These are phyloP conservation scores for Canna indica DNA, from an alignment of 176 grass and related monocot species.

Conservation along the genomic window DNA sequence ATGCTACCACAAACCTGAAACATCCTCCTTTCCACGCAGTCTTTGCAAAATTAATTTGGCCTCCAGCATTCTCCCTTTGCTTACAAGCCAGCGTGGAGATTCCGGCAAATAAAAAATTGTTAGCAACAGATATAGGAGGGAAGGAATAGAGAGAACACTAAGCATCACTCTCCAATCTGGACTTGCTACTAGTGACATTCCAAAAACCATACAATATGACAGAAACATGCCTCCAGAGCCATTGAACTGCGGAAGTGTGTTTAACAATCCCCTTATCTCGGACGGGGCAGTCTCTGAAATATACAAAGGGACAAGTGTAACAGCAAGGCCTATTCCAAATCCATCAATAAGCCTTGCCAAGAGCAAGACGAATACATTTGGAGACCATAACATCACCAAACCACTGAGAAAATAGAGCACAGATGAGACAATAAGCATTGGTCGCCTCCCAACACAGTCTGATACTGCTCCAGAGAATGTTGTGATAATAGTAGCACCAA, in stretches of 20 bases:
- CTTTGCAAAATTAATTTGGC: slow-evolving; percentile 74
- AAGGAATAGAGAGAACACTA: slow-evolving; percentile 66
- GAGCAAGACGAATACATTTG: slow-evolving; percentile 74
- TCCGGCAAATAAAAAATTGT: slow-evolving; percentile 75
- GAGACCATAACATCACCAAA: slow-evolving; percentile 77
- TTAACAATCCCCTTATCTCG: slow-evolving; percentile 69
- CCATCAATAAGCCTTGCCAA: slow-evolving; percentile 71
- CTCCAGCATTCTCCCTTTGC: slow-evolving; percentile 78
- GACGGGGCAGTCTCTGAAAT: slow-evolving; percentile 90
- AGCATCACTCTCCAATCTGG: slow-evolving; percentile 95
- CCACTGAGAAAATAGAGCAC: slow-evolving; percentile 61
- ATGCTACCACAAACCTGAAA: slow-evolving; percentile 56
- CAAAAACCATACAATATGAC: slow-evolving; percentile 89
- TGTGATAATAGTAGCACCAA: slow-evolving; percentile 81
- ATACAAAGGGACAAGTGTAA: slow-evolving; percentile 79
- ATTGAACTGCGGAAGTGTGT: slow-evolving; percentile 81
- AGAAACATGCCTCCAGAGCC: slow-evolving; percentile 81
- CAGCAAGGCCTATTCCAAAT: slow-evolving; percentile 71
- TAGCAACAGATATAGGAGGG: slow-evolving; percentile 57
- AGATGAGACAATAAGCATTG: slow-evolving; percentile 69
- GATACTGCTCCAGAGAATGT: slow-evolving; percentile 67
- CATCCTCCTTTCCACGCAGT: slow-evolving; percentile 64
- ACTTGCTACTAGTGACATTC: slow-evolving; percentile 61
- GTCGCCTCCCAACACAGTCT: slow-evolving; percentile 62
- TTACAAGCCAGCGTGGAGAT: slow-evolving; percentile 90